Percentiles rank a stretch among this genome's conserved stretches.
Evolutionary conservation across 345 rosid genomes (phyloP).

Genomic region (Euphorbia pulcherrima): DNA sequence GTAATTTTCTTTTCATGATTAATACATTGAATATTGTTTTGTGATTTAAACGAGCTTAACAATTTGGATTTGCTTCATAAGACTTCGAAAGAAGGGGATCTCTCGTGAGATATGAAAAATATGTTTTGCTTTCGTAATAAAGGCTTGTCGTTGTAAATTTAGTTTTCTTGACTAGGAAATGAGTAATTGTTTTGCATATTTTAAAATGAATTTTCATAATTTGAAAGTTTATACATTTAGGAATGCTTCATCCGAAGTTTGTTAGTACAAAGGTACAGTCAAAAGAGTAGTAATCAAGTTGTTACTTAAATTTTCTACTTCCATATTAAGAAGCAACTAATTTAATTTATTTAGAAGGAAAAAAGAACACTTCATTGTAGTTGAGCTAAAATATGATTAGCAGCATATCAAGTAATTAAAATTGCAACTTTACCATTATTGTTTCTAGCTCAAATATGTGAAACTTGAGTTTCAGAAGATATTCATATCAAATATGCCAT

Average conservation of each 20-base stretch:
- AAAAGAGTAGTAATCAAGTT: conserved; percentile 3
- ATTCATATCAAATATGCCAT: conserved; percentile 2
- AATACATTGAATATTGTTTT: not conserved
- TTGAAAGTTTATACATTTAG: not conserved
- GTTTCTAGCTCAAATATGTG: not conserved
- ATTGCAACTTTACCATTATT: not conserved
- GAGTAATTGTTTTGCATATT: not conserved
- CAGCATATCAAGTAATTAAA: not conserved
- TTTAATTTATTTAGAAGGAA: not conserved
- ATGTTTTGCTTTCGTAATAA: too few relatives aligned
- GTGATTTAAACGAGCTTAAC: not conserved
- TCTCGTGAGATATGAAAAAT: too few relatives aligned
- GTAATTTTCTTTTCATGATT: not conserved
- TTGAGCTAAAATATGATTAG: not conserved
- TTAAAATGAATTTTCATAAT: not conserved
- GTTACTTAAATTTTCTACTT: not conserved
- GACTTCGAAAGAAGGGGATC: not conserved
- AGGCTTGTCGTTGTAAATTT: not conserved
- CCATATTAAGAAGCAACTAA: conserved; percentile 1
- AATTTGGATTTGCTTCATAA: too few relatives aligned
- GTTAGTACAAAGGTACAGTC: not conserved
- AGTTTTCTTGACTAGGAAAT: conserved; percentile 7
- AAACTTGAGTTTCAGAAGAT: conserved; percentile 8
- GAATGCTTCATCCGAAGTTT: not conserved
- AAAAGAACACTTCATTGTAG: not conserved